These are phyloP conservation scores for Fusarium metavorans DNA, from an alignment of 2,329 filamentous ascomycete species.

Conservation along the genomic window DNA sequence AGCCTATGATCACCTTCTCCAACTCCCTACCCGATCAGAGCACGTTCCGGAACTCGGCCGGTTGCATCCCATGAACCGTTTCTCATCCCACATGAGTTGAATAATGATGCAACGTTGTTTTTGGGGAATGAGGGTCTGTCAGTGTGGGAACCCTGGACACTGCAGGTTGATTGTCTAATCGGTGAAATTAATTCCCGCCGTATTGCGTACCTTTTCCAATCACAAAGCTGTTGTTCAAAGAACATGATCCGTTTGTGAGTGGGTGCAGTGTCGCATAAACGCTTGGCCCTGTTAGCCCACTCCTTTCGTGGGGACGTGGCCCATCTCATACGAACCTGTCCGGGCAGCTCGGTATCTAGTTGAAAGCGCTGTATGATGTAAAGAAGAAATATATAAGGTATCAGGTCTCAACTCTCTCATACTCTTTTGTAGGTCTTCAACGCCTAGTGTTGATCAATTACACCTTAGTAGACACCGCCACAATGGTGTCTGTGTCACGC, in stretches of 20 bases:
- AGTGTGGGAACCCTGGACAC: neutral
- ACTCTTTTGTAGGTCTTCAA: neutral
- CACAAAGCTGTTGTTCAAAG: neutral
- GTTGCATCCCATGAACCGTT: neutral
- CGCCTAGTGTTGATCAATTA: neutral
- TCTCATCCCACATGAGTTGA: neutral
- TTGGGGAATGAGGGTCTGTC: neutral
- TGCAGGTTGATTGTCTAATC: neutral
- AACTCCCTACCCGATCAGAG: neutral
- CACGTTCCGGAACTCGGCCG: neutral
- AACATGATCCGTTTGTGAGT: neutral
- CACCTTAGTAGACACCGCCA: neutral
- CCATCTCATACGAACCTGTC: neutral
- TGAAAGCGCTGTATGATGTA: neutral
- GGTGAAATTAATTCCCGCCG: neutral
- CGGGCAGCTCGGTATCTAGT: neutral
- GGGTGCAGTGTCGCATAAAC: neutral
- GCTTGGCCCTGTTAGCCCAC: neutral
- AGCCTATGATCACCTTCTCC: neutral
- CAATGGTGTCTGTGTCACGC: slow-evolving; percentile 20
- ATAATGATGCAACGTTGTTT: neutral
- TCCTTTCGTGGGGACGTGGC: neutral
- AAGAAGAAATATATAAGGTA: neutral
- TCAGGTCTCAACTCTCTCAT: neutral
- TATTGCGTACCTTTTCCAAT: neutral